Base-by-base conservation (phyloP, 768 basidiomycete species). In the Atractiella rhizophila region DNA sequence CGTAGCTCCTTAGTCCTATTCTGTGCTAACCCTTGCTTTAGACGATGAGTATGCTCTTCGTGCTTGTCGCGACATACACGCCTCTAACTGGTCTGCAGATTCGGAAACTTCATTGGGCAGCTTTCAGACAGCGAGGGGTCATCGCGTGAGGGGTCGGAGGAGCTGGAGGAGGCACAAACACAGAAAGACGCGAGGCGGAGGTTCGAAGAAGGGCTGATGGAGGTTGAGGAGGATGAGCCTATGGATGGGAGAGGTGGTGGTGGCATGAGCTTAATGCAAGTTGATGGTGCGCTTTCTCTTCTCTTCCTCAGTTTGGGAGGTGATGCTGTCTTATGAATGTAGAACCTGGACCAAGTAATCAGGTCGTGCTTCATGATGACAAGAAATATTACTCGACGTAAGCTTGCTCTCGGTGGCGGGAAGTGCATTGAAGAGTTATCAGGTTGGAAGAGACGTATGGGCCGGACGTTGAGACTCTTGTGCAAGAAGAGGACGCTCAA, bases 311-410 rank as follows among this genome's bases (percentile, higher is more conserved):
- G 19, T 24, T 27, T 30, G 10, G 11, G 11, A 11, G 13, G 11
- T 19, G 19, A 11, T 20, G 12, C 12, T 35, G 11, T 20, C 34
- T 12, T 12, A n/a, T 2, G 12, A 10, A 3, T 28, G 11, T 21
- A 18, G 40, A 15, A 8, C 21, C 16, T 7, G 23, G 15, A 40
- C 10, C 49, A 6, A 28, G 28, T 4, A 59, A 60, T 48, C 49
- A 57, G 29, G 57, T 63, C 35, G 59, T 96, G 32, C 65, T 96
- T 33, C 88, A 96, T 53, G 91, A 96, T 57, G 79, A 98, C 62
- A 98, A 98, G 60, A 79, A 83, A 59, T 96, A 98, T 59, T 98
- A 98, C 57, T 80, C 83, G 12, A 76, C 77, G n/a, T n/a, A n/a
- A n/a, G n/a, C n/a, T n/a, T n/a, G n/a, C n/a, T n/a, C n/a, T n/a